Conservation (phyloP, 2,329 filamentous ascomycete genomes). For the Fusarium luffae region DNA sequence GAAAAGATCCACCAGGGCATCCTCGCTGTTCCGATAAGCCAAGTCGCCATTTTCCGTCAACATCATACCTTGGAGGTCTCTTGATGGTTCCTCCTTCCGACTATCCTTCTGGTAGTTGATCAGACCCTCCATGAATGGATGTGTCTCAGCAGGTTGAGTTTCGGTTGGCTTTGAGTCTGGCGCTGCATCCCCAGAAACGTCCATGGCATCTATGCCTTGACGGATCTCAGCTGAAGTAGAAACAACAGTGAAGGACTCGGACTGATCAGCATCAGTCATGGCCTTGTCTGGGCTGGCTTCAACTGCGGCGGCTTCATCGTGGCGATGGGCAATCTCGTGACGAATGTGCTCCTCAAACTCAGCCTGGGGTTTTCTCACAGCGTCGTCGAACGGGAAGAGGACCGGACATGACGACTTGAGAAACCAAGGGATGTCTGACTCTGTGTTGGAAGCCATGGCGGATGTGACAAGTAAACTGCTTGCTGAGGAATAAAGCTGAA, state of each 20-base stretch:
- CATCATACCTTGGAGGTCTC: slow-evolving; percentile 56
- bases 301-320: slow-evolving; percentile 8
- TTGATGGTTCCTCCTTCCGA: slow-evolving; percentile 1
- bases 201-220: slow-evolving; percentile 23
- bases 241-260: slow-evolving; percentile 46
- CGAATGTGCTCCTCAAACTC: slow-evolving; percentile 51
- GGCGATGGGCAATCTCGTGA: slow-evolving; percentile 39
- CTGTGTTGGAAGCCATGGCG: slow-evolving; percentile 38
- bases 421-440: slow-evolving; percentile 51
- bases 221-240: slow-evolving; percentile 44
- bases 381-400: slow-evolving; percentile 52
- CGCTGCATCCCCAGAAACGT: slow-evolving; percentile 15
- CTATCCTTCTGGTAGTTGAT: slow-evolving; percentile 26
- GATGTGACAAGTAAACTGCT: neutral
- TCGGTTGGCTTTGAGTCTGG: slow-evolving; percentile 1
- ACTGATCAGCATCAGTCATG: slow-evolving; percentile 31
- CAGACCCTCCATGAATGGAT: slow-evolving; percentile 53
- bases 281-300: slow-evolving; percentile 2
- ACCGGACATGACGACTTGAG: slow-evolving; percentile 54
- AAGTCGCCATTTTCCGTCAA: slow-evolving; percentile 64
- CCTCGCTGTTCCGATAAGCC: slow-evolving; percentile 58
- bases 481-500: neutral
- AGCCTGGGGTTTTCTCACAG: slow-evolving; percentile 47
- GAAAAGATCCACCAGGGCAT: slow-evolving; percentile 65
- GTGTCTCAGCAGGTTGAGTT: neutral